Conservation (phyloP, 2,329 filamentous ascomycete genomes). For the Neoscytalidium dimidiatum region DNA sequence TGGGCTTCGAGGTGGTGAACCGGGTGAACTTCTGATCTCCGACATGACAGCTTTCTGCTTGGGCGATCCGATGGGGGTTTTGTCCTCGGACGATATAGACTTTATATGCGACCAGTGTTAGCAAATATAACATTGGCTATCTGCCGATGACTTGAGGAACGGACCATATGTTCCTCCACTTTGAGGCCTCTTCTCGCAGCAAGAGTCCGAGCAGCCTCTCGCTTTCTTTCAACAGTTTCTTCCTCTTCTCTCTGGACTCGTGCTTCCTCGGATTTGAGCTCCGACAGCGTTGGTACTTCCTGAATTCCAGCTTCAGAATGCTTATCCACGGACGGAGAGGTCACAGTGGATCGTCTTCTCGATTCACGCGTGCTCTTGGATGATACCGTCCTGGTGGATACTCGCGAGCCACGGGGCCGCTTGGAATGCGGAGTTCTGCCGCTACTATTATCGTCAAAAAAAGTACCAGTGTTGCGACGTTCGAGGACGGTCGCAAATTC, state of each 20-base stretch:
- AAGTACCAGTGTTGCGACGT: slow-evolving; percentile 61
- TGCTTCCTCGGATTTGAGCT: slow-evolving; percentile 61
- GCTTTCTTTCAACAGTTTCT: slow-evolving; percentile 52
- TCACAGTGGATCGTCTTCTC: slow-evolving; percentile 19
- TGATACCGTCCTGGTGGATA: slow-evolving; percentile 48
- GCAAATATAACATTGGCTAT: slow-evolving; percentile 24
- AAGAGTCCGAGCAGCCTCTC: slow-evolving; percentile 57
- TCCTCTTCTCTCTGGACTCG: slow-evolving; percentile 58
- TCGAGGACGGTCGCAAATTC: slow-evolving; percentile 86
- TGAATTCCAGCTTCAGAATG: slow-evolving; percentile 10
- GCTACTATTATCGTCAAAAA: slow-evolving; percentile 70
- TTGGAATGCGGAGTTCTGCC: slow-evolving; percentile 53
- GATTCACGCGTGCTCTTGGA: slow-evolving; percentile 45
- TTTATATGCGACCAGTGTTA: slow-evolving; percentile 11
- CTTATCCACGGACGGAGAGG: slow-evolving; percentile 11
- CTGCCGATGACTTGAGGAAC: slow-evolving; percentile 22
- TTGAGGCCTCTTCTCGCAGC: slow-evolving; percentile 57
- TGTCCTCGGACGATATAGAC: slow-evolving; percentile 25
- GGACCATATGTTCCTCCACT: slow-evolving; percentile 22
- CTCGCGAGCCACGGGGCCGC: slow-evolving; percentile 48
- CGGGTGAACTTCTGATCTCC: neutral
- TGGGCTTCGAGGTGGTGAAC: neutral
- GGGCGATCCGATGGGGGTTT: neutral
- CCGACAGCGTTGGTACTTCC: slow-evolving; percentile 50
- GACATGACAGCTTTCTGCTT: neutral